Conservation (phyloP, 768 basidiomycete genomes). For the Collybia nuda region DNA sequence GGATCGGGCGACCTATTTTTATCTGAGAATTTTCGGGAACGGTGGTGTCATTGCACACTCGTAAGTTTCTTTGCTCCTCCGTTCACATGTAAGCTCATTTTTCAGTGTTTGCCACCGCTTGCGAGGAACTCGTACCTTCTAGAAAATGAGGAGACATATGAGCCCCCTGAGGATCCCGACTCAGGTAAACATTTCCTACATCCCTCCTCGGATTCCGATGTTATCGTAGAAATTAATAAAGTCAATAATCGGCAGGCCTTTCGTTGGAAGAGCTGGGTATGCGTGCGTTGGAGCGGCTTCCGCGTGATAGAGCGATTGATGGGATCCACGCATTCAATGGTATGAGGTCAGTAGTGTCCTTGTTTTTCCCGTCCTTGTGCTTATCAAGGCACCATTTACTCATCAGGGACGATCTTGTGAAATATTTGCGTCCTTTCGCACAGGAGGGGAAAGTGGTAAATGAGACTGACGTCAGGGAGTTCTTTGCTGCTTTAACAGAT, state of each 20-base stretch:
- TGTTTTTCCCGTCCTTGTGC: neutral
- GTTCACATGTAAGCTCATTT: conserved; percentile 6
- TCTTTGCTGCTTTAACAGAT: conserved; percentile 58
- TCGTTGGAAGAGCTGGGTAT: conserved; percentile 84
- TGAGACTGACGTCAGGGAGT: conserved; percentile 66
- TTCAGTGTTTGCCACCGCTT: conserved; percentile 60
- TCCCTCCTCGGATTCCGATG: conserved; percentile 11
- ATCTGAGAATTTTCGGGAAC: conserved; percentile 66
- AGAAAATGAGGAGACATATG: conserved; percentile 81
- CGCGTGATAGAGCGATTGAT: conserved; percentile 80
- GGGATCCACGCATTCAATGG: conserved; percentile 83
- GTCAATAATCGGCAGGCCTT: conserved; percentile 43
- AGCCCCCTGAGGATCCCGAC: conserved; percentile 86
- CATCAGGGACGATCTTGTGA: conserved; percentile 67
- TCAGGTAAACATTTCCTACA: conserved; percentile 47
- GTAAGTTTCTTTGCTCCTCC: conserved; percentile 35
- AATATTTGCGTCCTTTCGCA: conserved; percentile 78
- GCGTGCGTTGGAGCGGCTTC: conserved; percentile 71
- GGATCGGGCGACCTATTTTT: conserved; percentile 77
- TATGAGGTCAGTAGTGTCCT: conserved; percentile 59
- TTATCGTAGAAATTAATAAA: conserved; percentile 6
- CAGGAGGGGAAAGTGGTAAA: conserved; percentile 73
- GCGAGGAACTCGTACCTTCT: conserved; percentile 58
- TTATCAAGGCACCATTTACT: conserved; percentile 3
- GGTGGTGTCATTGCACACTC: conserved; percentile 75